Percentiles rank a stretch among this genome's conserved stretches.
Conservation (phyloP, 163 green algal species). For the Chlamydomonas reinhardtii region DNA sequence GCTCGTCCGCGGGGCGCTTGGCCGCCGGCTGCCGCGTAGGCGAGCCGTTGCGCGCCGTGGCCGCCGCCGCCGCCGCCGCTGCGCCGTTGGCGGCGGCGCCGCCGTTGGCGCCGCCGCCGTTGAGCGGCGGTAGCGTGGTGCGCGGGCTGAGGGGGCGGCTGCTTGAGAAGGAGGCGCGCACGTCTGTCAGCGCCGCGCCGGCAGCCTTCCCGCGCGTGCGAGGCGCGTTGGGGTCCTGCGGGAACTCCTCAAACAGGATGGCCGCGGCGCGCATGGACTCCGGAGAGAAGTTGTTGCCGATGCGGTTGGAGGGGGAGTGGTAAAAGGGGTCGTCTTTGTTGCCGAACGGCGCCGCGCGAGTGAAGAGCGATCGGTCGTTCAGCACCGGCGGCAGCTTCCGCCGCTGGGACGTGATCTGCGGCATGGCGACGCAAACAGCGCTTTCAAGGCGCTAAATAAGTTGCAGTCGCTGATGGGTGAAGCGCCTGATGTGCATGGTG, state of each 20-base stretch:
- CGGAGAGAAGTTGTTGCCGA: constrained; percentile 76
- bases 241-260: constrained; percentile 76
- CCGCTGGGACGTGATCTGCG: constrained; percentile 67
- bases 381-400: constrained; percentile 77
- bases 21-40: too few relatives aligned
- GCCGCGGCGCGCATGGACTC: constrained; percentile 56
- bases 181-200: constrained; percentile 21
- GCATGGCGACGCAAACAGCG: neutral
- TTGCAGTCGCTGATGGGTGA: too few relatives aligned
- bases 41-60: too few relatives aligned
- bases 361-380: constrained; percentile 82
- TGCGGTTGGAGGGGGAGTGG: constrained; percentile 78
- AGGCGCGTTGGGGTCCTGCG: constrained; percentile 66
- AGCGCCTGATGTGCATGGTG: too few relatives aligned
- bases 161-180: constrained; percentile 57
- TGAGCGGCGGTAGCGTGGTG: constrained; percentile 21
- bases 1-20: too few relatives aligned
- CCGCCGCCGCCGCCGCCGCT: neutral
- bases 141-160: constrained; percentile 57
- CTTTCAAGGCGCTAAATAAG: too few relatives aligned
- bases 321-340: constrained; percentile 81
- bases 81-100: neutral
- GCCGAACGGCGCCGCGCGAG: constrained; percentile 72
- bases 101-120: neutral
- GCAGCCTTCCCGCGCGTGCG: constrained; percentile 20